Base-by-base conservation (phyloP, 495 filamentous ascomycete species). In the Corynascus novoguineensis region DNA sequence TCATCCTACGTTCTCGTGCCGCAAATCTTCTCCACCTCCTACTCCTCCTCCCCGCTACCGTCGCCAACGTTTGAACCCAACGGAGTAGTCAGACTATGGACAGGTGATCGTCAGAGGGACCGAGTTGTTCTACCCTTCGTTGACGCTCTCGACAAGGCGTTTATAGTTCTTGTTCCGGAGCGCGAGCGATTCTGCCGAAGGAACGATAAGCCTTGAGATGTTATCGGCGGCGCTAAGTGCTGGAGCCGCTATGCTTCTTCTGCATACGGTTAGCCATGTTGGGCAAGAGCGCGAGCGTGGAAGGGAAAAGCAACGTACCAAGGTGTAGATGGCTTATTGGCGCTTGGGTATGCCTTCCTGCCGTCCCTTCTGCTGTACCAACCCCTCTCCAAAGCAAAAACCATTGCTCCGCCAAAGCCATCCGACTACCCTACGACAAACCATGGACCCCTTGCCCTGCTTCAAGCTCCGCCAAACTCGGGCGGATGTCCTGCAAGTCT, bases 171-270 rank as follows among this genome's bases (percentile, higher is more conserved):
- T n/a, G n/a, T n/a, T n/a, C n/a, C n/a, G n/a, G n/a, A n/a, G n/a
- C n/a, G n/a, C n/a, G n/a, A n/a, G n/a, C n/a, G n/a, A n/a, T n/a
- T n/a, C n/a, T n/a, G n/a, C n/a, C n/a, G n/a, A n/a, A n/a, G n/a
- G n/a, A n/a, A n/a, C n/a, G n/a, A n/a, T n/a, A n/a, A n/a, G n/a
- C n/a, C n/a, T n/a, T n/a, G n/a, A n/a, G n/a, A n/a, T n/a, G n/a
- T n/a, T n/a, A n/a, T n/a, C 46, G 46, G 46, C 46, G 46, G 46
- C 46, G 46, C 46, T 32, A 29, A 49, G 46, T 49, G 46, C 46
- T 49, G 46, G 46, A 49, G 28, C 29, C 28, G 29, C 46, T 49
- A 34, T 17, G 29, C 46, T 49, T 49, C 46, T 49, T 49, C 46
- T 32, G 46, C 46, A 49, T 19, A 49, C 17, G 29, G n/a, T 49